Base-by-base conservation (phyloP, 2,329 filamentous ascomycete genomes). In the Trichoderma atrobrunneum region DNA sequence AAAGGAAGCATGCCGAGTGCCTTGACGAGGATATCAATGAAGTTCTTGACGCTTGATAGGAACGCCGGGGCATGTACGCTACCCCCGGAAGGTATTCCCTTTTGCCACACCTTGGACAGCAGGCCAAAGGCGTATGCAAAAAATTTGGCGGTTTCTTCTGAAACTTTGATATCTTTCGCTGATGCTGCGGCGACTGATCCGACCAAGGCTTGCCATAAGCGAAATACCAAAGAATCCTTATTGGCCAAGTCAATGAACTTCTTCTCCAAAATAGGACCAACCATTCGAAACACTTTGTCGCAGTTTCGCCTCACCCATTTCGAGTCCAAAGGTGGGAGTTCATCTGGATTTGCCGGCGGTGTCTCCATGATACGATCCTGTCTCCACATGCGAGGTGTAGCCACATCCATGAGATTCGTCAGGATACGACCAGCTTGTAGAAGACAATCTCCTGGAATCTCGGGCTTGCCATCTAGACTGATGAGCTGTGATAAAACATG, bases 81-180 rank as follows among this genome's bases (percentile, higher is more conserved):
- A 81, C 90, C 78, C 84, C 85, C 56, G 78, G 87, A 79, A 1
- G 74, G 32, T 3, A 75, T 63, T 7, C 80, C 80, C 26, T 43
- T 65, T 0, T 77, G 74, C 93, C 94, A 97, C 3, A 95, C 80
- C 30, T 87, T 88, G 63, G 89, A 87, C 7, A 97, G 82, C 26
- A 94, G 81, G 56, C 89, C 89, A 64, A 95, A 86, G 26, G 94
- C 86, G 56, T 89, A 86, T 26, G 92, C 91, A 73, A 97, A 87
- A 72, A 95, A 95, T 73, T 90, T 88, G 78, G 93, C 92, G 1
- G 94, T 93, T 73, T 98, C 95, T 14, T 88, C 88, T 0, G 94
- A 94, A 7, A 95, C 91, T 77, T 95, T 97, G 76, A 99, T 92
- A 81, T 99, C 96, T 81, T 97, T 97, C 56, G 87, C 87, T 28